Evolutionary conservation across 257 asterid species (phyloP).

Genomic region (Primulina huaijiensis): DNA sequence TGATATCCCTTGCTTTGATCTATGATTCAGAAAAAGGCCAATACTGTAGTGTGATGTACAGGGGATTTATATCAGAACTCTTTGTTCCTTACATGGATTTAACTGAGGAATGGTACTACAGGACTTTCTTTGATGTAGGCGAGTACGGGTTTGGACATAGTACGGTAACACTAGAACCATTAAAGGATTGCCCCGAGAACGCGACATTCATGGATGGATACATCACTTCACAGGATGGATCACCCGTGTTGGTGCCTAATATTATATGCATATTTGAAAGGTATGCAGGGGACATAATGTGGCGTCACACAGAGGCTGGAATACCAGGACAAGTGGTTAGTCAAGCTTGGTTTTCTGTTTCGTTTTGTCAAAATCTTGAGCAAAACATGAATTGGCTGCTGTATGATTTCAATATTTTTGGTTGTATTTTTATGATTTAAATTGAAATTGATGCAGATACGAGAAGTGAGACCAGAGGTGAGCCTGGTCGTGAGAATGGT

Average conservation of each 20-base stretch:
- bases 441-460: slow-evolving; percentile 28
- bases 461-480: slow-evolving; percentile 48
- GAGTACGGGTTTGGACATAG: slow-evolving; percentile 55
- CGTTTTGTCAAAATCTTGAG: not conserved
- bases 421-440: slow-evolving; percentile 2
- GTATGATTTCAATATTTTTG: not conserved
- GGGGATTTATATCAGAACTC: slow-evolving; percentile 67
- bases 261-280: slow-evolving; percentile 59
- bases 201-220: slow-evolving; percentile 60
- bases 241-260: slow-evolving; percentile 33
- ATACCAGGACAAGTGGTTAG: slow-evolving; percentile 41
- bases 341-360: not conserved
- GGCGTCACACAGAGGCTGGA: slow-evolving; percentile 69
- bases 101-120: slow-evolving; percentile 62
- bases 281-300: slow-evolving; percentile 53
- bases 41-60: slow-evolving; percentile 56
- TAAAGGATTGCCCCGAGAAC: slow-evolving; percentile 56
- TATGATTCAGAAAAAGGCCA: slow-evolving; percentile 41
- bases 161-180: slow-evolving; percentile 53
- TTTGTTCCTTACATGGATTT: slow-evolving; percentile 81
- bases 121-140: slow-evolving; percentile 66
- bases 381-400: not conserved
- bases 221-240: slow-evolving; percentile 42
- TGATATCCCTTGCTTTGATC: slow-evolving; percentile 58
- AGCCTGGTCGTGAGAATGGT: slow-evolving; percentile 73